Base-by-base conservation (phyloP, 495 filamentous ascomycete species). In the Xylaria nigripes region DNA sequence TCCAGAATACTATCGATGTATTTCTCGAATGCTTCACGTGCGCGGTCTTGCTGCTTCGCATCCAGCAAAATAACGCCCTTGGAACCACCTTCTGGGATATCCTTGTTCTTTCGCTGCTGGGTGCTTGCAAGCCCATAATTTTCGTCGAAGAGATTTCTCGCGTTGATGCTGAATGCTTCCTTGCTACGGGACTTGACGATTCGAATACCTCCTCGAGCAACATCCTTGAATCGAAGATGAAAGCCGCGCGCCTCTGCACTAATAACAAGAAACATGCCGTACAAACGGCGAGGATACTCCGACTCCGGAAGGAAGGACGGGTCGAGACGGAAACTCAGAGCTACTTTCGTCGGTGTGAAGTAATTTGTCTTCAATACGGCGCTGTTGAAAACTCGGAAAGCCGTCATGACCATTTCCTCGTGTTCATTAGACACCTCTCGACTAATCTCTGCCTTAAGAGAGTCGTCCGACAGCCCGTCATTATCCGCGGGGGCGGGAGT, bases 91-190 rank as follows among this genome's bases (percentile, higher is more conserved):
- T 98, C 93, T n/a, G 93, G 93, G 40, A 98, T 98, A 63, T 98
- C 93, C 75, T 98, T 98, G 77, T 98, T 98, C 81, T 98, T 98
- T 63, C 94, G 88, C 75, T 97, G 94, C 70, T 98, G 93, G 0
- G 93, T 98, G 70, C 93, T 97, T 56, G 93, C 93, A 56, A 98
- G 82, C 55, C 91, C 92, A 71, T 98, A 98, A 71, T 98, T 98
- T 72, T 98, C 93, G 58, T 98, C 93, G 60, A 98, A 98, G 44
- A 97, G 77, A 18, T 86, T 93, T 40, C 94, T 86, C 10, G 90
- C 90, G 61, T 98, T 98, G 76, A 97, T 96, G 55, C 86, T 79
- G 66, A 96, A 98, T 0, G 90, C 87, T 70, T 98, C 93, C 63
- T 86, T 84, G 70, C 91, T 96, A 48, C 93, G 79, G 50, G 90